phyloP scores from a whole-genome alignment of 371 early-diverging fungal genomes.

The Smittium culicis region DNA sequence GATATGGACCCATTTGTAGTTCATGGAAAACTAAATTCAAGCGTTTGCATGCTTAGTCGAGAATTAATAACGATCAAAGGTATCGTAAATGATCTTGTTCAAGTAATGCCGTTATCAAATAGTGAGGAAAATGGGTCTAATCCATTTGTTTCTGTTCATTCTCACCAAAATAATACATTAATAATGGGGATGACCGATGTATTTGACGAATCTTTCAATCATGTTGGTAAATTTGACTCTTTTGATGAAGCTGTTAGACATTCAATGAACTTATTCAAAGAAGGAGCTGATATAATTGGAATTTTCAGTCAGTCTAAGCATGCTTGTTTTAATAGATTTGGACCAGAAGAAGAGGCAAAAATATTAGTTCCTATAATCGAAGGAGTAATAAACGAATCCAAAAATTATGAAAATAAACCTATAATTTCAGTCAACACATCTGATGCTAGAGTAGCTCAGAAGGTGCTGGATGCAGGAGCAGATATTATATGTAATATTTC shows the following conservation, averaged over 20 bases:
- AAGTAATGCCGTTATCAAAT: constrained; percentile 43
- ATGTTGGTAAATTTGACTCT: constrained; percentile 62
- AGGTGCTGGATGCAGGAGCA: constrained; percentile 76
- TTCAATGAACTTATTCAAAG: constrained; percentile 52
- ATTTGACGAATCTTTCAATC: constrained; percentile 93
- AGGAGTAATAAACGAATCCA: constrained; percentile 38
- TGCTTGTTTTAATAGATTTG: constrained; percentile 49
- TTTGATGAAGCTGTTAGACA: constrained; percentile 54
- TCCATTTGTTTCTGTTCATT: not conserved
- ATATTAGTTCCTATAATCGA: constrained; percentile 82
- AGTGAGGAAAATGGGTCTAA: not conserved
- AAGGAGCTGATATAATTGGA: constrained; percentile 87
- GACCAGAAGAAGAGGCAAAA: constrained; percentile 54
- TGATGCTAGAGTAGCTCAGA: constrained; percentile 64
- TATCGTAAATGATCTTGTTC: constrained; percentile 43
- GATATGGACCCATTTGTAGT: constrained; percentile 82
- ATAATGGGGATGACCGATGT: constrained; percentile 95
- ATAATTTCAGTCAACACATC: constrained; percentile 92
- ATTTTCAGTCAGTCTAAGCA: constrained; percentile 94
- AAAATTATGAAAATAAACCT: constrained; percentile 29
- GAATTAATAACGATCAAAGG: constrained; percentile 48
- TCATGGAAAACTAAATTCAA: constrained; percentile 74
- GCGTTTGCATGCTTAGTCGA: constrained; percentile 58
- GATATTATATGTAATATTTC: constrained; percentile 88
- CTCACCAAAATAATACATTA: constrained; percentile 23